These are phyloP conservation scores for Centella asiatica DNA, from an alignment of 129 eudicot genomes.

Conservation along the genomic window DNA sequence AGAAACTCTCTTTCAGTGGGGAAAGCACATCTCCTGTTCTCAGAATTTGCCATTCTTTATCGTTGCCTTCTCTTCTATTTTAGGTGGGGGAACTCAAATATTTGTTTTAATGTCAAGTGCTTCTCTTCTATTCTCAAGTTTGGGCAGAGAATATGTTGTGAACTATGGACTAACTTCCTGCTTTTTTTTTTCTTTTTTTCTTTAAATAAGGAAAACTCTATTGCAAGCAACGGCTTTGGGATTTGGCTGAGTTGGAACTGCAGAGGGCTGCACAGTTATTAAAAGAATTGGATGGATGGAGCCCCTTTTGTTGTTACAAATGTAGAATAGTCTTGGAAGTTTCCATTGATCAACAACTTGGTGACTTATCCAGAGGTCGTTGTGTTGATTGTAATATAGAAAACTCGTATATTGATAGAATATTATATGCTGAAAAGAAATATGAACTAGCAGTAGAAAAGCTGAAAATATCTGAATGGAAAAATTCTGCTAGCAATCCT, in stretches of 20 bases:
- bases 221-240: conserved; percentile 50
- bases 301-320: conserved; percentile 45
- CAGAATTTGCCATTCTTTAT: conserved; percentile 57
- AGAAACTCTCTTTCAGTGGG: conserved; percentile 71
- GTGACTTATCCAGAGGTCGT: conserved; percentile 48
- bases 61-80: conserved; percentile 50
- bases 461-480: conserved; percentile 43
- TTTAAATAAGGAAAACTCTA: conserved; percentile 59
- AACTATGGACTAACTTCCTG: conserved; percentile 11
- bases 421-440: conserved; percentile 34
- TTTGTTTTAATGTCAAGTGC: conserved; percentile 3
- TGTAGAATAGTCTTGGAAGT: conserved; percentile 52
- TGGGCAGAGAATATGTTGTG: conserved; percentile 7
- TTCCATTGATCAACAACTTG: conserved; percentile 61
- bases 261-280: conserved; percentile 45
- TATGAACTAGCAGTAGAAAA: conserved; percentile 45
- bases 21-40: conserved; percentile 48
- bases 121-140: background rate
- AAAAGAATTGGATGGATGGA: conserved; percentile 20
- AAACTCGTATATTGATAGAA: conserved; percentile 19
- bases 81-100: conserved; percentile 40
- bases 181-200: too few species aligned
- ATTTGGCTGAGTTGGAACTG: conserved; percentile 66
- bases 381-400: conserved; percentile 18
- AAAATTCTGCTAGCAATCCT: conserved; percentile 34